Evolutionary conservation across 345 rosid genomes (phyloP).

Genomic region (Pistacia integerrima): DNA sequence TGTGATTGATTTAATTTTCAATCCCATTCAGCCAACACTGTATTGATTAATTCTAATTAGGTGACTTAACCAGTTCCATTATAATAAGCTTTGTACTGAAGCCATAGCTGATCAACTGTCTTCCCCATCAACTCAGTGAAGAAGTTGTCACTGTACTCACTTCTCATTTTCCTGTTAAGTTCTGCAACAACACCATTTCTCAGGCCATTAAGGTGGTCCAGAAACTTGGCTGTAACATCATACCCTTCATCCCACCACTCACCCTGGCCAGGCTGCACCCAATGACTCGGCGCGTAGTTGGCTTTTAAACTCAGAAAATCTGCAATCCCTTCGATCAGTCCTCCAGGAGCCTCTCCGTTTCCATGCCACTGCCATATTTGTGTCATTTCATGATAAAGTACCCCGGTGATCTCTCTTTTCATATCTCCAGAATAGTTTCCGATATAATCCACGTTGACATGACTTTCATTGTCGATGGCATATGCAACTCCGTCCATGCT

Average conservation of each 20-base stretch:
- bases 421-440: conserved; percentile 31
- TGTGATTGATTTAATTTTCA: no score
- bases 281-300: conserved; percentile 41
- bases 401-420: conserved; percentile 48
- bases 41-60: no score
- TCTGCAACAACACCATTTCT: conserved; percentile 65
- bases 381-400: conserved; percentile 64
- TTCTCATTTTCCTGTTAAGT: conserved; percentile 66
- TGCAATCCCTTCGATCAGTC: conserved; percentile 64
- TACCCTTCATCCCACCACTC: conserved; percentile 68
- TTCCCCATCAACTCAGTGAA: conserved; percentile 63
- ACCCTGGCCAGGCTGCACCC: conserved; percentile 68
- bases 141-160: conserved; percentile 39
- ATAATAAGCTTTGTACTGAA: conserved; percentile 65
- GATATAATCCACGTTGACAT: conserved; percentile 29
- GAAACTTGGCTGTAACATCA: conserved; percentile 26
- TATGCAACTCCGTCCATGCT: conserved; percentile 27
- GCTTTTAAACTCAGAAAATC: conserved; percentile 67
- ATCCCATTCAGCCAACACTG: no score
- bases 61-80: no score
- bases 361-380: conserved; percentile 31
- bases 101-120: conserved; percentile 65
- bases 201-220: not conserved
- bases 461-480: conserved; percentile 28
- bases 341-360: conserved; percentile 43